These are phyloP conservation scores for Hibiscus mutabilis DNA, from an alignment of 345 rosid genomes.

Conservation along the genomic window DNA sequence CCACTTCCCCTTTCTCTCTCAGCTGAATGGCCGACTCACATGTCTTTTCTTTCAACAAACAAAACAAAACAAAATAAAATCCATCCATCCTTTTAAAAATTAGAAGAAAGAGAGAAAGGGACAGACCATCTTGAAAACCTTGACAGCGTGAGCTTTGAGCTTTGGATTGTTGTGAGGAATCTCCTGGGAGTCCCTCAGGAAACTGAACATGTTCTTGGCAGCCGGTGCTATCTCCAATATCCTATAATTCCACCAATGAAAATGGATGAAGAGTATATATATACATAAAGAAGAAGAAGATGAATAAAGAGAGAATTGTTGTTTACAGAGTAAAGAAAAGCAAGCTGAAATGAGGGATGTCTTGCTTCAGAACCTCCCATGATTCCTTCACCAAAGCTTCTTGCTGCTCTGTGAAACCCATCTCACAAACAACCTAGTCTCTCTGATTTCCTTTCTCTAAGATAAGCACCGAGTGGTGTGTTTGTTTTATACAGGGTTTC, in stretches of 20 bases:
- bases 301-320: neutral
- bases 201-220: conserved; percentile 51
- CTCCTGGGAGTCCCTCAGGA: conserved; percentile 50
- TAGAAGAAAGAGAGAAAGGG: too few species aligned
- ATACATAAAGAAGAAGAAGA: neutral
- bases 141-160: conserved; percentile 68
- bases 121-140: conserved; percentile 57
- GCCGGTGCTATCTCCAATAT: conserved; percentile 67
- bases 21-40: conserved; percentile 52
- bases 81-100: too few species aligned
- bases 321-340: conserved; percentile 36
- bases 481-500: too few species aligned
- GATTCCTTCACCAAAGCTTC: conserved; percentile 59
- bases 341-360: conserved; percentile 42
- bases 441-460: neutral
- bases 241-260: conserved; percentile 12
- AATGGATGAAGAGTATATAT: too few species aligned
- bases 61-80: neutral
- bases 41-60: conserved; percentile 23
- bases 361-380: conserved; percentile 53
- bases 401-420: conserved; percentile 51
- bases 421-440: neutral
- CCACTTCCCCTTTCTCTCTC: conserved; percentile 42
- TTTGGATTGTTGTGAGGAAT: conserved; percentile 51
- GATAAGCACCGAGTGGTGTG: neutral